Conservation (phyloP, 2,329 filamentous ascomycete genomes). For the Xylariaceae sp. region DNA sequence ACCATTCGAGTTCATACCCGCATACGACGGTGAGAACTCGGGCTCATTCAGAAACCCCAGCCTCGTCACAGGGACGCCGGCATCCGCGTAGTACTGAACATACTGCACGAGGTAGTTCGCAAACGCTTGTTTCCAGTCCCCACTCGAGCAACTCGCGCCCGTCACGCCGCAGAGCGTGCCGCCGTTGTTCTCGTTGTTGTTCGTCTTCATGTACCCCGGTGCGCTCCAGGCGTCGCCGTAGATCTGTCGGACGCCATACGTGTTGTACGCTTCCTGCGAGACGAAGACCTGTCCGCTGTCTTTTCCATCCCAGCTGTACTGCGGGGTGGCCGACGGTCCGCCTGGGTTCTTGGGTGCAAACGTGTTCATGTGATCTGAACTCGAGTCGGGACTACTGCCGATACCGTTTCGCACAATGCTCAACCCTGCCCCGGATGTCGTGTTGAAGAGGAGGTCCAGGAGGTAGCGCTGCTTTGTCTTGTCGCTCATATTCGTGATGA, state of each 20-base stretch:
- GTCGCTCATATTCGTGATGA: slow-evolving; percentile 37
- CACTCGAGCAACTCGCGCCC: slow-evolving; percentile 24
- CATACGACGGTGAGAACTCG: slow-evolving; percentile 25
- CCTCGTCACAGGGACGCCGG: slow-evolving; percentile 29
- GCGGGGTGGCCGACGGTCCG: slow-evolving; percentile 30
- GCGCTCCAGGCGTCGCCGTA: slow-evolving; percentile 40
- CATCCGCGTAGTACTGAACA: slow-evolving; percentile 34
- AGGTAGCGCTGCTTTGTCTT: slow-evolving; percentile 37
- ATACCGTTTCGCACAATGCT: slow-evolving; percentile 44
- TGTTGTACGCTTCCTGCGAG: slow-evolving; percentile 38
- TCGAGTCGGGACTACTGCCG: slow-evolving; percentile 38
- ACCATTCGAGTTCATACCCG: slow-evolving; percentile 25
- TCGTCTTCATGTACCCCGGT: slow-evolving; percentile 39
- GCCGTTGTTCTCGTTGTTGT: slow-evolving; percentile 33
- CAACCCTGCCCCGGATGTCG: slow-evolving; percentile 40
- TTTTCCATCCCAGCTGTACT: slow-evolving; percentile 40
- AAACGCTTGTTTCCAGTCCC: slow-evolving; percentile 40
- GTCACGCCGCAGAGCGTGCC: slow-evolving; percentile 35
- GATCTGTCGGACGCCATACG: slow-evolving; percentile 31
- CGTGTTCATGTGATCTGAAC: slow-evolving; percentile 34
- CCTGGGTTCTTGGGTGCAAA: slow-evolving; percentile 39
- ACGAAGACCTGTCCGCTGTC: slow-evolving; percentile 45
- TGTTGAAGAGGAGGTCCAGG: slow-evolving; percentile 43
- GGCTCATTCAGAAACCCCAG: slow-evolving; percentile 27
- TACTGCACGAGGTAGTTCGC: slow-evolving; percentile 43